Base-by-base conservation (phyloP, 2,329 filamentous ascomycete genomes). In the Gaeumannomyces sp. region DNA sequence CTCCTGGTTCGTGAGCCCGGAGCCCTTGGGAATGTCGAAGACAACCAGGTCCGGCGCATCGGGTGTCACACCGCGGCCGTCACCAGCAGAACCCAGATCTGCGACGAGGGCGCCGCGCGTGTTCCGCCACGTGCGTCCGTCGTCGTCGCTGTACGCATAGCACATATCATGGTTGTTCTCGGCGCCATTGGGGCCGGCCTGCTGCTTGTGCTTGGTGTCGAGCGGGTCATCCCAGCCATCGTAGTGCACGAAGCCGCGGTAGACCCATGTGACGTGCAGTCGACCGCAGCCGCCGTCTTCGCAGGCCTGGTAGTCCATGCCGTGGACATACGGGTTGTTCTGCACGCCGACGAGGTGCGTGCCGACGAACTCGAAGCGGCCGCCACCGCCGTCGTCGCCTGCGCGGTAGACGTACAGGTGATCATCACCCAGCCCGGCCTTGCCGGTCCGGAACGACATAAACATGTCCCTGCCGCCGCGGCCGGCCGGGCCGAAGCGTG, bases 241-340 rank as follows among this genome's bases (percentile, higher is more conserved):
- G 69, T 79, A 79, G 64, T 72, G 72, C 7, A 82, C 78, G 61
- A 82, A 83, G 25, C 76, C 79, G 22, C 81, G 78, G 66, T 81
- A 82, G 0, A 82, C 82, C 80, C 81, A 83, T 1, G 79, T 81
- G 27, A 77, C 75, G 69, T 78, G 77, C 1, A 83, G 73, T 16
- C 72, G 73, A 22, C 53, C 62, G 10, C 28, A 8, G 25, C 19
- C 27, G 1, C 67, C 69, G 38, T 68, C 67, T 45, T 19, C 38
- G 14, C 38, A 16, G 38, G 4, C 16, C 33, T 73, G 70, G 38
- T 72, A 73, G 66, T 76, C 77, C 60, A 83, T 72, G 13, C 81
- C 81, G 71, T 84, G 80, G 69, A 83, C 77, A 70, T 83, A 84
- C 1, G 81, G 80, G 70, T 81, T 83, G 71, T 80, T 82, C 58